phyloP scores from a whole-genome alignment of 1,284 basidiomycete genomes.

The Uromyces viciae-fabae region DNA sequence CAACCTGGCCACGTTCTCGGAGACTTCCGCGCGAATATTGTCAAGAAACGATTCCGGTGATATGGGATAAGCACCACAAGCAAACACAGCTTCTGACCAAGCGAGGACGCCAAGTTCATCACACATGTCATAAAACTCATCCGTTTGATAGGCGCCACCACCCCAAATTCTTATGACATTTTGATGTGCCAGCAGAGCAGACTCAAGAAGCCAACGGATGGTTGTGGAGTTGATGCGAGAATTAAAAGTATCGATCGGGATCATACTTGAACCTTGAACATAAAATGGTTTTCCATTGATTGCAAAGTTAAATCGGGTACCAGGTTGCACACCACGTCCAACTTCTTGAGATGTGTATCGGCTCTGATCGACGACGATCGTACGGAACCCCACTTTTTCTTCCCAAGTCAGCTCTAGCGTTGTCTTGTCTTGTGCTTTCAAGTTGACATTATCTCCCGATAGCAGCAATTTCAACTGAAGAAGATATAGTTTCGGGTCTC shows the following conservation, averaged over 20 bases:
- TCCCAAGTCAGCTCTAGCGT: conserved; percentile 29
- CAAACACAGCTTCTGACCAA: conserved; percentile 62
- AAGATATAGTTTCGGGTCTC: conserved; percentile 48
- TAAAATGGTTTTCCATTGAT: conserved; percentile 49
- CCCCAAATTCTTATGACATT: conserved; percentile 52
- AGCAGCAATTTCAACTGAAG: conserved; percentile 43
- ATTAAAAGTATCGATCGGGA: conserved; percentile 36
- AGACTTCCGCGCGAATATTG: conserved; percentile 62
- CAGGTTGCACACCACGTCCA: conserved; percentile 45
- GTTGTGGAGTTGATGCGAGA: conserved; percentile 39
- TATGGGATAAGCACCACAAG: conserved; percentile 40
- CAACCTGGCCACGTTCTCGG: conserved; percentile 62
- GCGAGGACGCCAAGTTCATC: conserved; percentile 65
- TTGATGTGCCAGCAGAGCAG: conserved; percentile 46
- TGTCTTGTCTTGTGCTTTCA: not conserved
- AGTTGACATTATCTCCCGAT: conserved; percentile 37
- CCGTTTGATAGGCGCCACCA: conserved; percentile 49
- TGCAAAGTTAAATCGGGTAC: conserved; percentile 48
- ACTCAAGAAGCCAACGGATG: conserved; percentile 48
- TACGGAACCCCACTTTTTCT: conserved; percentile 49
- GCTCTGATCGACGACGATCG: conserved; percentile 49
- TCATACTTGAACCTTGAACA: conserved; percentile 48
- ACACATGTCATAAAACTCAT: conserved; percentile 56
- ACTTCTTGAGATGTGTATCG: conserved; percentile 46
- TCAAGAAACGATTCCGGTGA: conserved; percentile 59